These are phyloP conservation scores for Phytopythium ostracodes DNA, from an alignment of 352 stramenopile species.

Conservation along the genomic window DNA sequence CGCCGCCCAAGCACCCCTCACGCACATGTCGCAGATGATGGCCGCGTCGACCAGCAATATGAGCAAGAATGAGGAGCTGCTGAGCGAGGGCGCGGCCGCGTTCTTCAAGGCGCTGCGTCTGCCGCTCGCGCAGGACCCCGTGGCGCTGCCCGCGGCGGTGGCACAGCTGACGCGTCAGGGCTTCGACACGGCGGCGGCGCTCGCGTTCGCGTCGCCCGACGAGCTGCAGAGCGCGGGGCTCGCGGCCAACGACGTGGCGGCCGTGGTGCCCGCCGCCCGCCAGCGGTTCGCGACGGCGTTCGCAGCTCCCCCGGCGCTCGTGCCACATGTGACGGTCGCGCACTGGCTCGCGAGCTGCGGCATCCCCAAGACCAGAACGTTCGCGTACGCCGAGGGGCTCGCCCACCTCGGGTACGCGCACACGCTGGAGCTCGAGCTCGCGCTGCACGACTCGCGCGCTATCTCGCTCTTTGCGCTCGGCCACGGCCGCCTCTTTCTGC, in stretches of 20 bases:
- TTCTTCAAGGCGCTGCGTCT: conserved; percentile 55
- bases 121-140: conserved; percentile 24
- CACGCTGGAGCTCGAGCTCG: conserved; percentile 54
- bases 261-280: conserved; percentile 39
- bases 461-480: conserved; percentile 38
- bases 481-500: conserved; percentile 38
- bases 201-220: conserved; percentile 43
- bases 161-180: conserved; percentile 44
- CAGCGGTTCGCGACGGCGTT: conserved; percentile 38
- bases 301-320: conserved; percentile 34
- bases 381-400: conserved; percentile 55
- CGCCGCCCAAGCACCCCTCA: too few relatives aligned
- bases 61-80: conserved; percentile 29
- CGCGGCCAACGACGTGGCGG: conserved; percentile 32
- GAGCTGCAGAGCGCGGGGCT: conserved; percentile 50
- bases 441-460: conserved; percentile 46
- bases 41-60: conserved; percentile 4
- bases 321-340: conserved; percentile 43
- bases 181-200: conserved; percentile 52
- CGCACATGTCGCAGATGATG: too few relatives aligned
- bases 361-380: conserved; percentile 38
- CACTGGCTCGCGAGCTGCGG: conserved; percentile 55
- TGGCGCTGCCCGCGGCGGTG: conserved; percentile 23
- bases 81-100: conserved; percentile 2
- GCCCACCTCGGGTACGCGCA: conserved; percentile 53